Base-by-base conservation (phyloP, 768 basidiomycete species). In the Pisolithus orientalis region DNA sequence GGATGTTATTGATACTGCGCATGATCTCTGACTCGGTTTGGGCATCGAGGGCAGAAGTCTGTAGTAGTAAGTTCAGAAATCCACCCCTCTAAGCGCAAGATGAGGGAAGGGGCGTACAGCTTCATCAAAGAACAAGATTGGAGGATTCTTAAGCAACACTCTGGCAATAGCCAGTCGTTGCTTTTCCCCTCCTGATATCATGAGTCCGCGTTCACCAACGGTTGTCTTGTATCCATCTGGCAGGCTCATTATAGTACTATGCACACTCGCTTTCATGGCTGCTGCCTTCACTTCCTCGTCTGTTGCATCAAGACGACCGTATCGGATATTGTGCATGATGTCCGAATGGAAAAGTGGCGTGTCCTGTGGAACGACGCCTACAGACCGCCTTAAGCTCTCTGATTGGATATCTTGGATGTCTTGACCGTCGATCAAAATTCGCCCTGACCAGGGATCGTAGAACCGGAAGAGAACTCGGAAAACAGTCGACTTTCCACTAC, bases 121-220 rank as follows among this genome's bases (percentile, higher is more conserved):
- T 70, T 99, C 96, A 62, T 99, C 96, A 62, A 99, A 99, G 74
- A 98, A 97, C 61, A 98, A 62, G 60, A 98, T 97, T 11, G 88
- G 86, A 0, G 96, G 94, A 66, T 99, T 88, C 72, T 98, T 97
- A 46, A 98, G 70, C 60, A 99, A 69, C 32, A 94, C 84, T 25
- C 96, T 75, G 24, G 96, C 96, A 16, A 99, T 90, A 3, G 96
- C 96, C 59, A 99, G 70, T 47, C 96, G 72, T 74, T 99, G 96
- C 70, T 99, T 99, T 78, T 99, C 96, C 1, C 96, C 96, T 0
- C 96, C 96, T 37, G 91, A 94, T 45, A 99, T 91, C 96, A 99
- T 99, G 64, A 97, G 67, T 5, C 96, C 96, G 39, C 96, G 73
- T 70, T 99, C 96, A 1, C 96, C 96, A 24, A 99, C 96, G 61